Evolutionary conservation across 257 asterid genomes (phyloP).

Genomic region (Rubia yunnanensis): DNA sequence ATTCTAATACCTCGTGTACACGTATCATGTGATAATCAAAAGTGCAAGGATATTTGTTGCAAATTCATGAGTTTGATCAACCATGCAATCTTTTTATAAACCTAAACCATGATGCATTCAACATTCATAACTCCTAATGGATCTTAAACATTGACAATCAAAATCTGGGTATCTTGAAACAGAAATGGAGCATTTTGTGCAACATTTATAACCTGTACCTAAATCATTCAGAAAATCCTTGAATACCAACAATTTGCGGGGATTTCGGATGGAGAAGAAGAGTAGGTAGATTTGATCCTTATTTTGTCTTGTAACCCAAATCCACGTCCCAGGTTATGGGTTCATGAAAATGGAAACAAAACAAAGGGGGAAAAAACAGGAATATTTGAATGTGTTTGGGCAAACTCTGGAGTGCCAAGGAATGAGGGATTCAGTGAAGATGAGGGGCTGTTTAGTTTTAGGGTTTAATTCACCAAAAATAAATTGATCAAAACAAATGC

Average conservation of each 20-base stretch:
- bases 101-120: background rate
- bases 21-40: no score
- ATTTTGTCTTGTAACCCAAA: constrained; percentile 6
- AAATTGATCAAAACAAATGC: constrained; percentile 5
- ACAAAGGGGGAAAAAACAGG: background rate
- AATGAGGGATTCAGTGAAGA: constrained; percentile 18
- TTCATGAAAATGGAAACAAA: background rate
- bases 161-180: no score
- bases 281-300: background rate
- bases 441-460: constrained; percentile 14
- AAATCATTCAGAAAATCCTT: background rate
- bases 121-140: background rate
- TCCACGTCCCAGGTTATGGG: constrained; percentile 7
- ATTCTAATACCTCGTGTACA: no score
- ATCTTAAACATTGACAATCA: background rate
- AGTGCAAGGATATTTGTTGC: no score
- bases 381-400: background rate
- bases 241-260: background rate
- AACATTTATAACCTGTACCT: no score
- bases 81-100: background rate
- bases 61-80: background rate
- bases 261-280: background rate
- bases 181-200: background rate
- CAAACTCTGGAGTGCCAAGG: background rate
- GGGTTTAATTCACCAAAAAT: constrained; percentile 28